Conservation (phyloP, 2,329 filamentous ascomycete species). For the Raffaelea arxii region DNA sequence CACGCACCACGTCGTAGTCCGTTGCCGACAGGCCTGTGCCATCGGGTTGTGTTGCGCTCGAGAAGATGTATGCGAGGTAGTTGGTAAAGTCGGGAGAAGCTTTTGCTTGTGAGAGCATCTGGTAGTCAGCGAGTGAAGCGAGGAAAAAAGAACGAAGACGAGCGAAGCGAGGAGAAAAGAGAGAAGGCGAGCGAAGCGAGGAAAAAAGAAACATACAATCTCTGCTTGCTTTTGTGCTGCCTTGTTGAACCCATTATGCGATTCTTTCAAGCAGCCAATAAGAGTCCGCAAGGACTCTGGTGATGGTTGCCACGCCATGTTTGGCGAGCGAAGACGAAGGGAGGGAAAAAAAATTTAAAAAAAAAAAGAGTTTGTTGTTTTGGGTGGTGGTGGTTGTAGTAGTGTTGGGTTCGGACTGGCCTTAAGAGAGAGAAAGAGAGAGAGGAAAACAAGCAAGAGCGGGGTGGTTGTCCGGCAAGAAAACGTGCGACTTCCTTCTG, state of each 20-base stretch:
- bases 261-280: slow-evolving; percentile 81
- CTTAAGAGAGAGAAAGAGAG: too few relatives aligned
- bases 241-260: slow-evolving; percentile 74
- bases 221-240: slow-evolving; percentile 82
- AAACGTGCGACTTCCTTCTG: not conserved
- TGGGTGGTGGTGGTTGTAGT: too few relatives aligned
- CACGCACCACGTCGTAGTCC: slow-evolving; percentile 68
- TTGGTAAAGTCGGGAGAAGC: slow-evolving; percentile 90
- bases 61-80: slow-evolving; percentile 88
- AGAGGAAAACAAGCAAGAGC: too few relatives aligned
- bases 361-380: too few relatives aligned
- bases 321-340: not conserved
- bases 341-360: too few relatives aligned
- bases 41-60: slow-evolving; percentile 53
- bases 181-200: not conserved
- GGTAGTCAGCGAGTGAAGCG: not conserved
- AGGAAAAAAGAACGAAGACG: not conserved
- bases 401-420: too few relatives aligned
- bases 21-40: slow-evolving; percentile 48
- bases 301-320: slow-evolving; percentile 92
- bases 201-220: slow-evolving; percentile 46
- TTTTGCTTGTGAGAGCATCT: slow-evolving; percentile 93
- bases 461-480: too few relatives aligned
- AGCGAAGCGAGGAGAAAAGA: not conserved
- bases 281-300: slow-evolving; percentile 83